These are phyloP conservation scores for Microglena sp. DNA, from an alignment of 139 green algal species.

Conservation along the genomic window DNA sequence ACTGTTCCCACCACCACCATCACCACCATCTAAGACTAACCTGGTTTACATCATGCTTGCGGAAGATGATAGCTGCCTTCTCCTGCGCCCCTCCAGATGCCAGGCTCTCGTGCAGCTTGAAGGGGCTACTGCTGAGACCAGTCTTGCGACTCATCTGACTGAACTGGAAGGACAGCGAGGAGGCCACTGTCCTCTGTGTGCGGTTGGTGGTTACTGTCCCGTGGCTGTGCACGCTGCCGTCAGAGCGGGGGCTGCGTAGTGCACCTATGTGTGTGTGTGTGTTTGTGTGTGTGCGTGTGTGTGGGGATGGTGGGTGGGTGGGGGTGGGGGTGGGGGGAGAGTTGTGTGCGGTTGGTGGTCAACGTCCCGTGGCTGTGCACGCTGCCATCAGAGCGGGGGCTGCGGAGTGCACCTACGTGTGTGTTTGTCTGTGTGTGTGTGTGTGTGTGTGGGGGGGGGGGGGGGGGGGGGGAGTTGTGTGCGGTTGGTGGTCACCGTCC, in stretches of 20 bases:
- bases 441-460: background rate
- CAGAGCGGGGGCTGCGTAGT: slow-evolving; percentile 16
- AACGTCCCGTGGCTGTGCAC: slow-evolving; percentile 23
- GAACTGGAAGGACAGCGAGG: slow-evolving; percentile 10
- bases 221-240: slow-evolving; percentile 22
- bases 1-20: no score
- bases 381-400: slow-evolving; percentile 20
- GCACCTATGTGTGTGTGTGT: background rate
- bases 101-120: slow-evolving; percentile 24
- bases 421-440: background rate
- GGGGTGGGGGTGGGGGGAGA: no score
- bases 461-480: no score
- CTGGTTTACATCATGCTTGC: slow-evolving; percentile 39
- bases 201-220: slow-evolving; percentile 18
- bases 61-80: slow-evolving; percentile 48
- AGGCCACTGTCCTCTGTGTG: slow-evolving; percentile 2
- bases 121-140: slow-evolving; percentile 18
- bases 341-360: slow-evolving; percentile 15
- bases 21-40: no score
- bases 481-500: slow-evolving; percentile 18
- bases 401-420: slow-evolving; percentile 2
- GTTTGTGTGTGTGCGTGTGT: background rate
- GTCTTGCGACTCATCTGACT: slow-evolving; percentile 30
- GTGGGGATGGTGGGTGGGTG: background rate
- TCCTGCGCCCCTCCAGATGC: slow-evolving; percentile 33